These are phyloP conservation scores for Paraphoma sp. DNA, from an alignment of 2,329 filamentous ascomycete genomes.

Conservation along the genomic window DNA sequence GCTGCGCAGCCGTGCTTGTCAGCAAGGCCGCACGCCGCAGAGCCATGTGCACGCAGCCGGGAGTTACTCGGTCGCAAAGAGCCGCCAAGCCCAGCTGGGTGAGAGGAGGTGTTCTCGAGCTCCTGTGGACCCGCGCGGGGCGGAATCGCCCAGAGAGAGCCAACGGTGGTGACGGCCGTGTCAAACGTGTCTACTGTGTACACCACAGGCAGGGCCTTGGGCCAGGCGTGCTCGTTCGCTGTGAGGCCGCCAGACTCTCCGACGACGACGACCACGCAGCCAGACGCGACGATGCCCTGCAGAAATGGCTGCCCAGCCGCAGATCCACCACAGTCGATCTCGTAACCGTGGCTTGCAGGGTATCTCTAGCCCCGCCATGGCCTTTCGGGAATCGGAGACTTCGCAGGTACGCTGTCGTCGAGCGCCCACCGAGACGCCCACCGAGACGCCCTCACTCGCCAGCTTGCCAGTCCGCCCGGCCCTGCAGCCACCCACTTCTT, in stretches of 20 bases:
- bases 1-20: background rate
- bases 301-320: conserved; percentile 40
- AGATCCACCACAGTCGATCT: conserved; percentile 46
- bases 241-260: background rate
- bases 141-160: conserved; percentile 3
- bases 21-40: background rate
- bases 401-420: conserved; percentile 35
- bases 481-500: conserved; percentile 44
- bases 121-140: conserved; percentile 28
- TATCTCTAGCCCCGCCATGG: conserved; percentile 41
- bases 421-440: conserved; percentile 22
- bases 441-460: conserved; percentile 31
- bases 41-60: background rate
- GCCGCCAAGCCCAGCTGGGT: conserved; percentile 29
- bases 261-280: conserved; percentile 14
- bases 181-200: too few relatives aligned
- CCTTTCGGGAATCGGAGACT: conserved; percentile 47
- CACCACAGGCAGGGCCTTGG: too few relatives aligned
- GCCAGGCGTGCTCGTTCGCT: too few relatives aligned
- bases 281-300: conserved; percentile 37
- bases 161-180: too few relatives aligned
- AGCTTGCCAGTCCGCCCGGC: conserved; percentile 27
- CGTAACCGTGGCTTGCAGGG: conserved; percentile 45
- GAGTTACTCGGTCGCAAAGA: background rate
- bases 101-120: conserved; percentile 30